phyloP scores from a whole-genome alignment of 768 basidiomycete species.

The Mycena galericulata region DNA sequence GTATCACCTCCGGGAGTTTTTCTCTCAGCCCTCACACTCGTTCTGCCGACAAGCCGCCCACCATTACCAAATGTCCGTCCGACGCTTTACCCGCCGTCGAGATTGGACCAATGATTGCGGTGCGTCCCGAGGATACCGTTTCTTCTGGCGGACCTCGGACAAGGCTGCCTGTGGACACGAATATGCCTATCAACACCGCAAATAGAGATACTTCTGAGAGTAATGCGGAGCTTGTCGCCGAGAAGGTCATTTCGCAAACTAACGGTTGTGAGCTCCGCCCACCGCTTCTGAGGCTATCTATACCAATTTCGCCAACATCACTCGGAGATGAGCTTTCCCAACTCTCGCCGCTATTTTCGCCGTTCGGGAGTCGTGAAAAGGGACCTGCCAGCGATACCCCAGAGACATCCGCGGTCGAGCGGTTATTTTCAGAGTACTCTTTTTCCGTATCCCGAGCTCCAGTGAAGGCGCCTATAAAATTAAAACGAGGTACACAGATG shows the following conservation, averaged over 20 bases:
- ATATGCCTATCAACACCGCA: background rate
- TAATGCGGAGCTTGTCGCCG: background rate
- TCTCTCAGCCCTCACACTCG: too few species aligned
- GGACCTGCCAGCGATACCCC: background rate
- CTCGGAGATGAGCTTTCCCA: conserved; percentile 28
- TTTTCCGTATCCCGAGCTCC: conserved; percentile 3
- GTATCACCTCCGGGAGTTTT: too few species aligned
- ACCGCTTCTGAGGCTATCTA: conserved; percentile 14
- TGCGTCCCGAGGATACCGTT: background rate
- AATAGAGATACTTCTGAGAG: background rate
- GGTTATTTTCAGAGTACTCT: conserved; percentile 14
- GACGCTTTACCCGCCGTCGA: too few species aligned
- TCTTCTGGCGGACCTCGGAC: background rate
- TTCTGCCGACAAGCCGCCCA: too few species aligned
- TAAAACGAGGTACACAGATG: conserved; percentile 7
- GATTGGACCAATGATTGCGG: too few species aligned
- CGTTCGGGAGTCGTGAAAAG: background rate
- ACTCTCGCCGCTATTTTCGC: conserved; percentile 32
- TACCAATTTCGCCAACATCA: conserved; percentile 25
- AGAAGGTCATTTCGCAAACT: background rate
- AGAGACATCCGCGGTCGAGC: background rate
- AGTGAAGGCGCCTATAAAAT: conserved; percentile 8
- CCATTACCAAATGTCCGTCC: too few species aligned
- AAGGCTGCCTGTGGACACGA: background rate
- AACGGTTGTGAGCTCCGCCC: conserved; percentile 3